These are phyloP conservation scores for Elongisporangium undulatum DNA, from an alignment of 352 stramenopile species.

Conservation along the genomic window DNA sequence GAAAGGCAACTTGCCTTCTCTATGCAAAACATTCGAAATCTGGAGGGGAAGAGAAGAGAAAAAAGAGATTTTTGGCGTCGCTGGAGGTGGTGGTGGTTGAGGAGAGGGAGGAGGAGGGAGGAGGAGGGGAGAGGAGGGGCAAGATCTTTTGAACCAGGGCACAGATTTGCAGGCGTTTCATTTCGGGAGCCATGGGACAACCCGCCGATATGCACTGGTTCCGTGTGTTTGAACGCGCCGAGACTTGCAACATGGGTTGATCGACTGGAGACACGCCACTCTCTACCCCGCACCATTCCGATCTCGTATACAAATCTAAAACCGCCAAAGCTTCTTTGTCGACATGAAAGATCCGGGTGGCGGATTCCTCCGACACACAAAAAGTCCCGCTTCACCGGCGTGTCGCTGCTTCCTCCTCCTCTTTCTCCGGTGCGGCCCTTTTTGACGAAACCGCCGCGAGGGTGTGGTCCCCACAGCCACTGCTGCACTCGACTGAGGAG, in stretches of 20 bases:
- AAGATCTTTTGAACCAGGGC: not conserved
- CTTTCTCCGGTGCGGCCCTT: not conserved
- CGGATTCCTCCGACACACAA: not conserved
- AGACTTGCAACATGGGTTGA: not conserved
- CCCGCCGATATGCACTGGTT: not conserved
- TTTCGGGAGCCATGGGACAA: not conserved
- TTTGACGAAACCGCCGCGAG: not conserved
- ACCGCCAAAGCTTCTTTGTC: not conserved
- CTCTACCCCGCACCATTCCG: not conserved
- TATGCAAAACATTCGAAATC: not conserved
- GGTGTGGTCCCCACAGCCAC: too few species aligned
- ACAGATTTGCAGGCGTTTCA: not conserved
- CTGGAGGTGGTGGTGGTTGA: not conserved
- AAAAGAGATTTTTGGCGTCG: not conserved
- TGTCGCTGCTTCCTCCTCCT: not conserved
- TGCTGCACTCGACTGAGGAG: not conserved
- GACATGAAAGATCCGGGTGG: not conserved
- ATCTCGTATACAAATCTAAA: not conserved
- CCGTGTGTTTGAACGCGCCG: not conserved
- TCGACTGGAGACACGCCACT: not conserved
- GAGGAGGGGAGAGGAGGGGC: not conserved
- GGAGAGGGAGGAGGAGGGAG: not conserved
- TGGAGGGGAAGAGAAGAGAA: not conserved
- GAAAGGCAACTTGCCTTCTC: not conserved
- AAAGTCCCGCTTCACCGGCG: not conserved